Base-by-base conservation (phyloP, 106 monocot genomes). In the Xerophyta viscosa region DNA sequence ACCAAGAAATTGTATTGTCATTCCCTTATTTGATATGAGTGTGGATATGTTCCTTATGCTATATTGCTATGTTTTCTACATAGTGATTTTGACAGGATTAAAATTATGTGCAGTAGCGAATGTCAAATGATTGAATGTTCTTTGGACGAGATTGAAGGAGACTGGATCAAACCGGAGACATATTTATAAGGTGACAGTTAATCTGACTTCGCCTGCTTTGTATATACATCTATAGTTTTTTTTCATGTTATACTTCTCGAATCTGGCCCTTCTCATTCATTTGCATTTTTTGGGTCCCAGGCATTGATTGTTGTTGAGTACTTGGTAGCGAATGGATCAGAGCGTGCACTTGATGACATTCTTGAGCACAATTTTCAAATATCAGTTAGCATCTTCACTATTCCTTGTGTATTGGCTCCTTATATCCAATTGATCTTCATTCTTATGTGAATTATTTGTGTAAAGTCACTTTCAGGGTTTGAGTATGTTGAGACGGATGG, bases 401-500 rank as follows among this genome's bases (percentile, higher is more conserved):
- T 19, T 37, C 19, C 36, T 27, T 37, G 0, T n/a, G n/a, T 20
- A n/a, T 19, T 46, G 8, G 19, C 20, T 46, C 20, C 17, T 19
- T 7, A 20, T 46, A 46, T 13, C 20, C 20, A 46, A 20, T 46
- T 46, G 19, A 1, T 4, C 43, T 14, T 46, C 3, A 46, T 46
- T 46, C 19, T 19, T 46, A 46, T 20, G 24, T 63, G 20, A 37
- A 52, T 63, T 60, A 3, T 42, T 43, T 67, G 63, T 62, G 15
- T 76, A 24, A 75, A 99, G 98, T 77, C 74, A 41, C 68, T 86
- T 59, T 79, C 86, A 74, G 71, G 68, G 46, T 98, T 82, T 80
- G 79, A 90, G 56, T 80, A 79, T 70, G 77, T 86, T 63, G 98
- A 98, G 29, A 86, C 86, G 48, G 86, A 82, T 80, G 89, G 89